Evolutionary conservation across 1,284 basidiomycete genomes (phyloP).

Genomic region (Schizopora paradoxa): DNA sequence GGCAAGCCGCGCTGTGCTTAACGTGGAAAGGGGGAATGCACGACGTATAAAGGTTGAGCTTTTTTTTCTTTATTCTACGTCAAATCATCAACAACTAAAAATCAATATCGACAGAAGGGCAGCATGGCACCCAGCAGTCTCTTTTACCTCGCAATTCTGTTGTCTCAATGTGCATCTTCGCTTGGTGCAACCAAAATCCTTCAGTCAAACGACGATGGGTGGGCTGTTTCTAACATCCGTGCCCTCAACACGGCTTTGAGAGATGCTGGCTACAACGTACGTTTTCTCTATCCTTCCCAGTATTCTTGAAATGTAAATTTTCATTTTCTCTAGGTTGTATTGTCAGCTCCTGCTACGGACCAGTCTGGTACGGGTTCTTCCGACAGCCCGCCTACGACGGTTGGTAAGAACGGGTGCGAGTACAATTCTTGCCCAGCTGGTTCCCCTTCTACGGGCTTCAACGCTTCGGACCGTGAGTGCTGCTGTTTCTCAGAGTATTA

Average conservation of each 20-base stretch:
- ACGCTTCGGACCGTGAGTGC: constrained; percentile 38
- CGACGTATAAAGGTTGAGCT: constrained; percentile 1
- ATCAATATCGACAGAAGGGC: too few species aligned
- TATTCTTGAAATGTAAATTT: not conserved
- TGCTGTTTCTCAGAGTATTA: not conserved
- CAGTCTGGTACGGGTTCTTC: constrained; percentile 23
- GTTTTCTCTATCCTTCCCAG: too few species aligned
- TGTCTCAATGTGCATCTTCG: not conserved
- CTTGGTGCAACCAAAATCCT: not conserved
- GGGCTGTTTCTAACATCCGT: not conserved
- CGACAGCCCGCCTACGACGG: constrained; percentile 24
- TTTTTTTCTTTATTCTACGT: not conserved
- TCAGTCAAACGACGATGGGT: not conserved
- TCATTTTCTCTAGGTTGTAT: constrained; percentile 16
- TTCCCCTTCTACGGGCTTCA: constrained; percentile 40
- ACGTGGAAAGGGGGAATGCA: too few species aligned
- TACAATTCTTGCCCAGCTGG: constrained; percentile 38
- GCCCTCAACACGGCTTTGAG: too few species aligned
- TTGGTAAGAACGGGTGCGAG: constrained; percentile 33
- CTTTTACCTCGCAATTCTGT: not conserved
- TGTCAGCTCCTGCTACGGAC: constrained; percentile 23
- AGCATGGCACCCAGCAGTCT: too few species aligned
- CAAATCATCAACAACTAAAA: too few species aligned
- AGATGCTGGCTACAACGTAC: too few species aligned
- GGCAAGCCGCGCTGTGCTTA: too few species aligned